Evolutionary conservation across 2,329 filamentous ascomycete genomes (phyloP).

Genomic region (Penicillium sp.): DNA sequence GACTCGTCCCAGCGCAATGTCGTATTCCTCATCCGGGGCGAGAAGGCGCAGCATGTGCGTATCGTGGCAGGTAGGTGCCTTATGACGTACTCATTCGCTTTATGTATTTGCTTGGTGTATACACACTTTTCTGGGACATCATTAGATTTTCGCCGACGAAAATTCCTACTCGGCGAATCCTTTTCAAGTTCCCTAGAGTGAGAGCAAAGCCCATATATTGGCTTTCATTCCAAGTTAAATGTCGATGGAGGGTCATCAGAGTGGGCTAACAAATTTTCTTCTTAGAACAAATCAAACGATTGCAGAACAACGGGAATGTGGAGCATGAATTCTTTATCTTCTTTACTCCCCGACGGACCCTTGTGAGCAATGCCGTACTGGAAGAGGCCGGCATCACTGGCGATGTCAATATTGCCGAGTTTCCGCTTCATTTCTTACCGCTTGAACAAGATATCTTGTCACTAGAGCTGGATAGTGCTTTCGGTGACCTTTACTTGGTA

Average conservation of each 20-base stretch:
- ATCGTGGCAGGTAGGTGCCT: slow-evolving; percentile 76
- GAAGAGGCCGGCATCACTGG: slow-evolving; percentile 92
- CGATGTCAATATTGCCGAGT: slow-evolving; percentile 84
- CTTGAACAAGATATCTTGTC: slow-evolving; percentile 90
- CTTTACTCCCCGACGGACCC: slow-evolving; percentile 89
- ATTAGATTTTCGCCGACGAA: slow-evolving; percentile 59
- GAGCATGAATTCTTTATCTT: slow-evolving; percentile 97
- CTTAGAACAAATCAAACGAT: slow-evolving; percentile 83
- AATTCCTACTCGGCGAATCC: slow-evolving; percentile 53
- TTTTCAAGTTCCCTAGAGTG: slow-evolving; percentile 55
- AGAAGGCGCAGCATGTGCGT: slow-evolving; percentile 80
- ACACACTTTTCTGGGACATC: slow-evolving; percentile 46
- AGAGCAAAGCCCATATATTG: slow-evolving; percentile 41
- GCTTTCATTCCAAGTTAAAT: slow-evolving; percentile 38
- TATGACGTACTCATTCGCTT: slow-evolving; percentile 1
- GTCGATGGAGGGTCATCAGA: slow-evolving; percentile 54
- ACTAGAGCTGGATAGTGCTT: slow-evolving; percentile 83
- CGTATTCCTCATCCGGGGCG: slow-evolving; percentile 87
- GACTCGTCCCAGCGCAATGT: slow-evolving; percentile 94
- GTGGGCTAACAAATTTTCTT: slow-evolving; percentile 55
- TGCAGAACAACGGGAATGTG: slow-evolving; percentile 82
- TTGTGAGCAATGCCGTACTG: slow-evolving; percentile 86
- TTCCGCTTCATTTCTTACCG: slow-evolving; percentile 86
- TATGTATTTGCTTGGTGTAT: neutral
- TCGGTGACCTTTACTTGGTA: slow-evolving; percentile 81